Conservation (phyloP, 805 yeast genomes). For the Metahyphopichia silvanorum region DNA sequence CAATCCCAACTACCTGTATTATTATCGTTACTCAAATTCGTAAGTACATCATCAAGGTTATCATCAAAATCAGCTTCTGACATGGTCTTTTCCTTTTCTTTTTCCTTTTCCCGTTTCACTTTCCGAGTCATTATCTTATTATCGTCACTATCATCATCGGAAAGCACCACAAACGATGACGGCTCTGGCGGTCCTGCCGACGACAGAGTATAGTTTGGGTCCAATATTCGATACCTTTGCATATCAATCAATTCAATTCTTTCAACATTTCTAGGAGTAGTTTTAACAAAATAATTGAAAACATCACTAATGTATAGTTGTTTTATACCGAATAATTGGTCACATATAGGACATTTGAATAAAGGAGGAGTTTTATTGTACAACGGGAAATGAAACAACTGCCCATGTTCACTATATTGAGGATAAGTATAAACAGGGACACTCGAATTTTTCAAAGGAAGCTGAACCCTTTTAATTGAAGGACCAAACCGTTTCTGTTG, state of each 20-base stretch:
- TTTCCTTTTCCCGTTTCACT: slow-evolving; percentile 3
- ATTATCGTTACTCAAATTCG: slow-evolving; percentile 11
- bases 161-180: slow-evolving; percentile 27
- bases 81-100: not conserved
- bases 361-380: slow-evolving; percentile 14
- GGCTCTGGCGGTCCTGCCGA: slow-evolving; percentile 7
- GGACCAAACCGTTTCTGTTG: slow-evolving; percentile 1
- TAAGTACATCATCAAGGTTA: slow-evolving; percentile 27
- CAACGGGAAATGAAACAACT: not conserved
- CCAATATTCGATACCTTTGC: slow-evolving; percentile 30
- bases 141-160: slow-evolving; percentile 24
- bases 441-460: not conserved
- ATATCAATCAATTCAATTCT: slow-evolving; percentile 34
- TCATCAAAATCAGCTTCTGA: slow-evolving; percentile 22
- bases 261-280: slow-evolving; percentile 31
- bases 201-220: slow-evolving; percentile 8
- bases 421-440: slow-evolving; percentile 1
- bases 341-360: slow-evolving; percentile 42
- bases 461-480: not conserved
- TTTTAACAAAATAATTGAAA: slow-evolving; percentile 39
- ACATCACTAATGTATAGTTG: slow-evolving; percentile 36
- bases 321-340: slow-evolving; percentile 27
- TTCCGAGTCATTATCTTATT: not conserved
- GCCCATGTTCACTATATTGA: slow-evolving; percentile 2
- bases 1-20: slow-evolving; percentile 35